Evolutionary conservation across 257 asterid species (phyloP), one percentile per base, ranked within the genome.

Genomic region (Solanum gandarillasii): DNA sequence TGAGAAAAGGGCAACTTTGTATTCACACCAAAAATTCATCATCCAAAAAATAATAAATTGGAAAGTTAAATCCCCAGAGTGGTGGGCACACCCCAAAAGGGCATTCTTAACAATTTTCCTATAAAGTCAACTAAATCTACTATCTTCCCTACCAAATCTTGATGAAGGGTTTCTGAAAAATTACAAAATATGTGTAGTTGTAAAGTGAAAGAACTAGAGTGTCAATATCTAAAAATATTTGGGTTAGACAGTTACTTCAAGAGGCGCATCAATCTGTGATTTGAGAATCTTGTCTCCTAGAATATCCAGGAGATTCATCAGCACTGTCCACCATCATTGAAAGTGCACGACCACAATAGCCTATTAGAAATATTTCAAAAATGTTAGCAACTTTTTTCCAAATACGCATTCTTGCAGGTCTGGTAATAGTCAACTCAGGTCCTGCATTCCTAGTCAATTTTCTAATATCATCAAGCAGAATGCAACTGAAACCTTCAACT

Each of bases 371-470:
- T 65, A 92, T 92, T 88, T 97, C 98, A 89, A 94, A 97, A 84
- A 97, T 94, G 91, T 95, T 99, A 62, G 98, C 98, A 87, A 95
- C 95, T 93, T 94, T 98, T 93, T 95, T 95, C 99, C 99, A 97
- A 81, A 91, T 91, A 65, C 95, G 98, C 39, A 91, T 87, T 95
- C 98, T 94, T 87, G 95, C 90, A 83, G 94, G 89, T 90, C 90
- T 93, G 86, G 88, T 70, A 62, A 91, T 86, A n/a, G 91, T 58
- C 52, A 85, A 85, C 88, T 92, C 94, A 71, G 89, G 78, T 29
- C 83, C 91, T 84, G 76, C 82, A 74, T 88, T 87, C 67, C 88
- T 86, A 32, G 90, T 92, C 82, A 84, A 86, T 89, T 92, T 90
- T 90, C 90, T 88, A 78, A 93, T 90, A 90, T 94, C 95, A 86